phyloP scores from a whole-genome alignment of 352 stramenopile species.

The Globisporangium takayamanum region DNA sequence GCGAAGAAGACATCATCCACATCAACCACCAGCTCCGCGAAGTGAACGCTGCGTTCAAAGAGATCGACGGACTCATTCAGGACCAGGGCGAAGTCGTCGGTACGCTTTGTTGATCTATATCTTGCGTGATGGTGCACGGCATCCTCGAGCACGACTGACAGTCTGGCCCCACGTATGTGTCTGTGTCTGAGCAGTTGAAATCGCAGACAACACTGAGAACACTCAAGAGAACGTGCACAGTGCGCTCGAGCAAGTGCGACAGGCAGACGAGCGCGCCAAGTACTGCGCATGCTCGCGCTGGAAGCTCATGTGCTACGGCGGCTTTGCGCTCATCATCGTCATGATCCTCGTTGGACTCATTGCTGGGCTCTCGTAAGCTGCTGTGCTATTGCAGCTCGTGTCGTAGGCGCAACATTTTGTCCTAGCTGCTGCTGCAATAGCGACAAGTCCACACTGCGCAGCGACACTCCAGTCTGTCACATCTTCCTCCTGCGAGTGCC shows the following conservation, averaged over 20 bases:
- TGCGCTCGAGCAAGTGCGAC: constrained; percentile 59
- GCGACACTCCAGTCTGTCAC: not conserved
- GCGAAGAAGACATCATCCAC: constrained; percentile 84
- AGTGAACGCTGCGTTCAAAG: constrained; percentile 79
- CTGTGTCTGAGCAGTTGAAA: constrained; percentile 43
- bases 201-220: constrained; percentile 72
- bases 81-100: constrained; percentile 72
- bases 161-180: not conserved
- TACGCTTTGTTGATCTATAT: constrained; percentile 20
- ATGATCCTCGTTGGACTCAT: constrained; percentile 53
- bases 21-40: constrained; percentile 85
- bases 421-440: not conserved
- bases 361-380: constrained; percentile 24
- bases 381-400: not conserved
- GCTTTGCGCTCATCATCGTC: constrained; percentile 45
- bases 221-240: constrained; percentile 72
- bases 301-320: constrained; percentile 65
- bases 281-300: constrained; percentile 63
- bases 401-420: not conserved
- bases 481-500: too few species aligned
- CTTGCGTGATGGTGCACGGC: too few species aligned
- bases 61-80: constrained; percentile 80
- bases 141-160: not conserved
- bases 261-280: constrained; percentile 59
- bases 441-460: not conserved